Base-by-base conservation (phyloP, 1,284 basidiomycete genomes). In the Ustilago loliicola region DNA sequence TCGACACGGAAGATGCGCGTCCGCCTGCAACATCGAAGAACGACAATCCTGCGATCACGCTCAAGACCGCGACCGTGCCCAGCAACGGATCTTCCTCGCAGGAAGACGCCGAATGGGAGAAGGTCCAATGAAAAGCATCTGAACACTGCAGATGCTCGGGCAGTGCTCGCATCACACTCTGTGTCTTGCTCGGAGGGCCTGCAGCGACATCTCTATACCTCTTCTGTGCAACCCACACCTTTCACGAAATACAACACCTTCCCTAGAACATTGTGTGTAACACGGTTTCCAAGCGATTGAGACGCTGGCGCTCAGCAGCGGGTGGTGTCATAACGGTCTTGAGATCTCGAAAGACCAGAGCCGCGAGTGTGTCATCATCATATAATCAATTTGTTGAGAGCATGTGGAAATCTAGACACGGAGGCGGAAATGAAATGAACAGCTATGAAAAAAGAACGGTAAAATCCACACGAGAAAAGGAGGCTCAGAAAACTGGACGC, bases 81-180 rank as follows among this genome's bases (percentile, higher is more conserved):
- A 59, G 59, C 63, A 63, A 58, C 32, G 66, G 66, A 19, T 54
- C 54, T 13, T 59, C 66, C 23, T 61, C 48, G n/a, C 66, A 72
- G 27, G 42, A 45, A 7, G 66, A 72, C 19, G 66, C 59, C 7
- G 77, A 80, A 54, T 82, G 80, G 80, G 76, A 82, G 45, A 80
- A 82, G 64, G 79, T 82, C 40, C 66, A 78, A 36, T 61, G 38
- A 51, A 13, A 11, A 36, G 30, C 6, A 21, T 36, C 30, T 13
- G 13, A n/a, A 54, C 21, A 11, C 1, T 21, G 21, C 21, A 45
- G 6, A 7, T 45, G 42, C 42, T 45, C n/a, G 11, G 21, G 42
- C 42, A 45, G 42, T 45, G 34, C 34, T 36, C 34, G 34, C 34
- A 15, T 36, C 34, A 10, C 34, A 15, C 34, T 2, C 34, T 10